phyloP scores from a whole-genome alignment of 371 early-diverging fungal species.

The Mortierella sp. region DNA sequence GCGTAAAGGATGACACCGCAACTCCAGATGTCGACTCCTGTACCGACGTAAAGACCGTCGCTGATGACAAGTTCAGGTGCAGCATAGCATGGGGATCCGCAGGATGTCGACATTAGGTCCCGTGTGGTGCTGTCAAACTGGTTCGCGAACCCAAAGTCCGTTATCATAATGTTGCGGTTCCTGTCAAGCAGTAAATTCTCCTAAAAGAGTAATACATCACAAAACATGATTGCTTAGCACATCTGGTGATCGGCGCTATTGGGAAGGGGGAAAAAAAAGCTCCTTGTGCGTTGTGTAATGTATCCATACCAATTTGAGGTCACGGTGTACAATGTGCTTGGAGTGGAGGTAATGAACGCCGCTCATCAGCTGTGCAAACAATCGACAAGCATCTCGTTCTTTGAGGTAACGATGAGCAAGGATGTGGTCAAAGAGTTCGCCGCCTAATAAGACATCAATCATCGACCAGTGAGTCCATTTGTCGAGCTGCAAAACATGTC shows the following conservation, averaged over 20 bases:
- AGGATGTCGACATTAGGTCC: slow-evolving; percentile 89
- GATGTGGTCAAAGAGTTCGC: slow-evolving; percentile 97
- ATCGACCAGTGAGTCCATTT: not conserved
- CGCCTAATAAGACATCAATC: slow-evolving; percentile 62
- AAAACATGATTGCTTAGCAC: not conserved
- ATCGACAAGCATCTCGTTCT: slow-evolving; percentile 89
- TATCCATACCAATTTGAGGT: slow-evolving; percentile 89
- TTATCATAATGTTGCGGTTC: slow-evolving; percentile 90
- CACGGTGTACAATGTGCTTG: slow-evolving; percentile 94
- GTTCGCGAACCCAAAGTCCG: slow-evolving; percentile 99
- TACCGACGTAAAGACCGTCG: slow-evolving; percentile 95
- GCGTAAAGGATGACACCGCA: slow-evolving; percentile 97
- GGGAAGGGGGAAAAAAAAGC: no score
- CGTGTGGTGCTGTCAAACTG: slow-evolving; percentile 75
- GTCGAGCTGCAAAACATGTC: not conserved
- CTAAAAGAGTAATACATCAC: no score
- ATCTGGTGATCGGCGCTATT: no score
- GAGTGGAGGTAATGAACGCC: slow-evolving; percentile 88
- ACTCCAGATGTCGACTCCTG: slow-evolving; percentile 96
- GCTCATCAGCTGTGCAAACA: slow-evolving; percentile 96
- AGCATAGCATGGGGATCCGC: slow-evolving; percentile 98
- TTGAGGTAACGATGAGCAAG: slow-evolving; percentile 92
- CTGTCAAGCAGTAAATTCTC: slow-evolving; percentile 92
- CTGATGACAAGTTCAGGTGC: slow-evolving; percentile 97
- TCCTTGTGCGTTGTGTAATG: not conserved